Percentiles rank a stretch among this genome's conserved stretches.
These are phyloP conservation scores for Syzygium syzygioides DNA, from an alignment of 441 rosid genomes.

Conservation along the genomic window DNA sequence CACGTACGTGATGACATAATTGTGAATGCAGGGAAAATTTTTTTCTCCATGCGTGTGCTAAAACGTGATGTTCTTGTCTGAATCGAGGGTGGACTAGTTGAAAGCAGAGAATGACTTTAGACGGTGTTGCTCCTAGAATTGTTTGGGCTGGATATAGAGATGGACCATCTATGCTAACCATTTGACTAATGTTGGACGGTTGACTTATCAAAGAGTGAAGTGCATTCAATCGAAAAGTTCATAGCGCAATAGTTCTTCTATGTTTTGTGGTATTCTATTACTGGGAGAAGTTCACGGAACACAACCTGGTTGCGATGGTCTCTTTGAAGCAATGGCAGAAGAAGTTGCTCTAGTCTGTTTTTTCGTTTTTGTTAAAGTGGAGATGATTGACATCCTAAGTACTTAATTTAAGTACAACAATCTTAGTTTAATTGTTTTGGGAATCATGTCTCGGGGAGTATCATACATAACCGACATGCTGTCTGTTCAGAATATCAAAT, in stretches of 20 bases:
- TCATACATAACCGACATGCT: neutral
- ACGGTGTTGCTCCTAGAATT: neutral
- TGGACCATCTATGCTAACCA: neutral
- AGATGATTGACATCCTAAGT: neutral
- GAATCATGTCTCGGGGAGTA: neutral
- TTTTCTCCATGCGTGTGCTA: neutral
- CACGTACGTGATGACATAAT: neutral
- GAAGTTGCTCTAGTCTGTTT: neutral
- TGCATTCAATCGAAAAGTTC: neutral
- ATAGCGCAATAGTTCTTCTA: neutral
- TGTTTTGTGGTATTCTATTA: neutral
- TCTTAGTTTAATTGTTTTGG: neutral
- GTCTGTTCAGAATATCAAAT: neutral
- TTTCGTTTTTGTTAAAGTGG: neutral
- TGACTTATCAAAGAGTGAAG: neutral
- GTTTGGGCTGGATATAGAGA: neutral
- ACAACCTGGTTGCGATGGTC: neutral
- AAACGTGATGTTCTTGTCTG: neutral
- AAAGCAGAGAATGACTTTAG: neutral
- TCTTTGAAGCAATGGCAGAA: neutral
- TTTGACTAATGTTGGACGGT: neutral
- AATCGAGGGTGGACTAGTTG: neutral
- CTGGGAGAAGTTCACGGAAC: neutral
- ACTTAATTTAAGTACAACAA: neutral
- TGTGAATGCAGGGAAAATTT: neutral